Evolutionary conservation across 345 rosid genomes (phyloP), one percentile per base, ranked within the genome.

Genomic region (Lepidium aucheri): DNA sequence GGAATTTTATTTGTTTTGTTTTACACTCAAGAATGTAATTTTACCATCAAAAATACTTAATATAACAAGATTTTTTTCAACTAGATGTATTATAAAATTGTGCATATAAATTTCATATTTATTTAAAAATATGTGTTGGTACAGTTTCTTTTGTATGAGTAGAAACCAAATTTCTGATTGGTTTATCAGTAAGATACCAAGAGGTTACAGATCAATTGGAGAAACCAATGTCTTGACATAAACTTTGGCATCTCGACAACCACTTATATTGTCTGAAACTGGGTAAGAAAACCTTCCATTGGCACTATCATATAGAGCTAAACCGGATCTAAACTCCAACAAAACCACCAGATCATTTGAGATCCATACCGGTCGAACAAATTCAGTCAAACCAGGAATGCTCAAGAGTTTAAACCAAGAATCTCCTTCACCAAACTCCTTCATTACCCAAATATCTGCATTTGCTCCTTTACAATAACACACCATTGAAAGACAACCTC

Each of bases 401-500:
- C 53, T 65, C 53, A 66, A 49, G 40, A 76, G 13, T 34, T 66
- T 78, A 42, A 12, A 73, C 77, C 76, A 66, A 6, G 80, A 65
- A 3, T 42, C 46, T 61, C 65, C 32, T 3, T 20, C 40, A 9
- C 51, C 75, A 59, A 74, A 68, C 55, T 69, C 75, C 54, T 71
- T 72, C 77, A 68, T 66, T 12, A 72, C 60, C 82, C 71, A 73
- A 16, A 66, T 63, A 66, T 81, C 74, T 36, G 67, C 76, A 22
- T 43, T 61, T 38, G 17, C 34, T 44, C 52, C 72, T 14, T 41
- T 15, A 14, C 65, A 54, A 14, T 75, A 42, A 34, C 67, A 59
- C 1, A 77, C 77, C 57, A 68, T 33, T 2, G 75, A 61, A 43
- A 77, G 61, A 32, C 46, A 47, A 22, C 76, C 79, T 68, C 76